Base-by-base conservation (phyloP, 306 rosid species). In the Rosa rugosa region DNA sequence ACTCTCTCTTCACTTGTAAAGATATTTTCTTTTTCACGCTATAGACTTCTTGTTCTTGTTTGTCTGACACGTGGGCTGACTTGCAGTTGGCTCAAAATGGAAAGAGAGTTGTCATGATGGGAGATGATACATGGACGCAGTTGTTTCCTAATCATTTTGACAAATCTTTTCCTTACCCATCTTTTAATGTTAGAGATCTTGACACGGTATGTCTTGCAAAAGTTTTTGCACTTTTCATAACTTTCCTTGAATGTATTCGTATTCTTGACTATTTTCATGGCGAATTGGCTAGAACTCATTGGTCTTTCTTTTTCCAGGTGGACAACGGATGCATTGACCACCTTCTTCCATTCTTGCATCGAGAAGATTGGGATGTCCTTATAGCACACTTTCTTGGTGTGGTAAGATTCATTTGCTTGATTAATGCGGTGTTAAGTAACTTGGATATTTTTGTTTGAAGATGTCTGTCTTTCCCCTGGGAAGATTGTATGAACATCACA, bases 91-190 rank as follows among this genome's bases (percentile, higher is more conserved):
- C 88, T 85, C 90, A 90, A 80, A 95, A 86, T 72, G 98, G 98
- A 85, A 95, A 93, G 85, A 91, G 89, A 79, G 94, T 91, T 75
- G 93, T 91, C 72, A 92, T 95, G 99, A 91, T 95, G 99, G 99
- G 99, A 75, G 98, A 95, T 78, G 99, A 95, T 83, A 95, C 99
- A n/a, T 95, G 99, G 99, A 86, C 86, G 10, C 99, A 95, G 59
- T 80, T 95, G 90, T 92, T 92, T 89, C 99, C 99, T 65, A 80
- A 77, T 79, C 99, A 92, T 91, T 95, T 95, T 78, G 83, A 73
- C 77, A 89, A 85, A 83, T 85, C 98, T 0, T 90, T 85, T 83
- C 96, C 99, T 11, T 92, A 86, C 81, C 98, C 99, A 36, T 95
- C 99, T 56, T 95, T 95, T 86, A 95, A 95, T 22, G 99, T 92